Evolutionary conservation across 169 alveolate genomes (phyloP), one percentile per base, ranked within the genome.

Genomic region (Amoebophrya sp.): DNA sequence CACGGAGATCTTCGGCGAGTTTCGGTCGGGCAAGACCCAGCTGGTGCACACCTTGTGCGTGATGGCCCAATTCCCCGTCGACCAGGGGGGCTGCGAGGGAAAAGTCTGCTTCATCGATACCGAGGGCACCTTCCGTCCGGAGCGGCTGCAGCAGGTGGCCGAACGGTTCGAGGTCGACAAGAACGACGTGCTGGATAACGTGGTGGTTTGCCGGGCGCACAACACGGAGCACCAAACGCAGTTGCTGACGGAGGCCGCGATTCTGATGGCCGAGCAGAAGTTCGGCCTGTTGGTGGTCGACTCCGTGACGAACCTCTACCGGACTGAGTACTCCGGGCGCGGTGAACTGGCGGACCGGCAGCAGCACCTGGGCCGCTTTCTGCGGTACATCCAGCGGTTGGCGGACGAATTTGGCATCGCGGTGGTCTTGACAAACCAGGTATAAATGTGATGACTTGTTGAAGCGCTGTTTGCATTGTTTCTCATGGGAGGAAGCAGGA

Each of bases 121-220:
- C 25, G 99, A 99, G 94, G 99, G 99, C 77, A 98, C 99, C 41
- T 99, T 99, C 95, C 96, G 99, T 40, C 99, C 99, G 39, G 99
- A 98, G 92, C 96, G 99, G 92, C 96, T 99, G 66, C 97, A 95
- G 40, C 97, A 98, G 40, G 98, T 99, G 32, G 99, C 99, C 40
- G 96, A 97, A 91, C 95, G 99, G 90, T 98, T 97, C 93, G 77
- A 41, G 39, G 99, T 98, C 89, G 98, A 98, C 91, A 98, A 99
- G 54, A 94, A 97, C 83, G 98, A 97, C 94, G 98, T 98, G 90
- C 97, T 99, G 77, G 99, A 98, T 77, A 99, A 99, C 95, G 98
- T 99, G 92, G 98, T 98, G 38, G 98, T 97, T 95, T 99, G 99
- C 14, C 95, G 99, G 91, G 99, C 99, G 40, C 98, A 97, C 95